Percentiles rank a stretch among this genome's conserved stretches.
Conservation (phyloP, 805 yeast species). For the Metschnikowia koreensis region DNA sequence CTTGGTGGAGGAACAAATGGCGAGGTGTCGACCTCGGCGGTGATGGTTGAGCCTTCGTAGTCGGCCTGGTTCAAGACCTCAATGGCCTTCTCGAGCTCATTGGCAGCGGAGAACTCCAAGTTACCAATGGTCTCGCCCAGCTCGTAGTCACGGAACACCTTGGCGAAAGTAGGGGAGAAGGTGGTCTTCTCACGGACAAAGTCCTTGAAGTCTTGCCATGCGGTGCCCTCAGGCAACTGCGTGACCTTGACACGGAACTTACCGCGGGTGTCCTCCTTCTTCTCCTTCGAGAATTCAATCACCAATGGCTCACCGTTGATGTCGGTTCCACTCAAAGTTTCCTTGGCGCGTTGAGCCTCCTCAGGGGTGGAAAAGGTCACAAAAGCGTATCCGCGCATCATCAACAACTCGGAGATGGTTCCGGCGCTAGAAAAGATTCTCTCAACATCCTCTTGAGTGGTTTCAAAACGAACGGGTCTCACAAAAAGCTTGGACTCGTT, state of each 20-base stretch:
- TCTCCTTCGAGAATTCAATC: constrained; percentile 55
- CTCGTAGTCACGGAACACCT: constrained; percentile 49
- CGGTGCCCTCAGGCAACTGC: constrained; percentile 70
- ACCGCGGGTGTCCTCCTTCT: constrained; percentile 62
- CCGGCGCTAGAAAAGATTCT: constrained; percentile 68
- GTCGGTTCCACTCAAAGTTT: constrained; percentile 43
- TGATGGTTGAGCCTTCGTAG: constrained; percentile 64
- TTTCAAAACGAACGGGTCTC: constrained; percentile 61
- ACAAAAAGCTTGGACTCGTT: constrained; percentile 41
- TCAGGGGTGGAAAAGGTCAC: constrained; percentile 75
- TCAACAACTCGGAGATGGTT: constrained; percentile 62
- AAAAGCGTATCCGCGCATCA: constrained; percentile 84
- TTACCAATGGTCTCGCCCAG: constrained; percentile 47
- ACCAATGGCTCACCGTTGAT: constrained; percentile 51
- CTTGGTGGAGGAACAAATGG: constrained; percentile 55
- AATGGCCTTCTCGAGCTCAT: constrained; percentile 72
- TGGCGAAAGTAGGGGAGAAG: constrained; percentile 59
- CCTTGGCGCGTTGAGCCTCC: constrained; percentile 49
- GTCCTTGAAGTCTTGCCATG: constrained; percentile 91
- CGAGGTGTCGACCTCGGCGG: constrained; percentile 76
- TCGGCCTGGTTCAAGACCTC: constrained; percentile 69
- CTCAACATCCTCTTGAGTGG: constrained; percentile 55
- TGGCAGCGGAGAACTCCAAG: constrained; percentile 61
- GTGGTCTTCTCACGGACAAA: constrained; percentile 75
- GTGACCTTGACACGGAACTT: constrained; percentile 69